Evolutionary conservation across 805 yeast genomes (phyloP), one percentile per base, ranked within the genome.

Genomic region (Lipomyces lipofer): DNA sequence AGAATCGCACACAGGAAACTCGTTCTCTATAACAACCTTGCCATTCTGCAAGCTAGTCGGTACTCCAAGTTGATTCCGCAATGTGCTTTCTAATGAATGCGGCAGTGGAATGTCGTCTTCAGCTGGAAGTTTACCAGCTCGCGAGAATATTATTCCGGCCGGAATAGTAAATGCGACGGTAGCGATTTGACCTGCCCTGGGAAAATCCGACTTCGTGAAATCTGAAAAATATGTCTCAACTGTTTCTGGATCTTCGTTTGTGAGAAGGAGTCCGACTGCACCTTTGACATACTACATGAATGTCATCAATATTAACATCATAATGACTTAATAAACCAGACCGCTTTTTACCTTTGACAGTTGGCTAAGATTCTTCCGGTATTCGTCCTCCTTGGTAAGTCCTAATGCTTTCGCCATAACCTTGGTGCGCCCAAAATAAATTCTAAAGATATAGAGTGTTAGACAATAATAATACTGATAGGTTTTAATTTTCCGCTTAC

Each of bases 81-180:
- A 72, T 38, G 96, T 88, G 66, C 90, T 88, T 73, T 94, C 99
- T 74, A 95, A 79, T 4, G 98, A 89, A 70, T 94, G 99, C 10
- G 95, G 85, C 87, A 94, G 84, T 64, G 97, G 96, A 19, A 94
- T 90, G 71, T 94, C 99, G 62, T 94, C 98, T 68, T 90, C 97
- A 22, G 70, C 73, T 28, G 96, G 78, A 48, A 91, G 75, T 73
- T 88, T 95, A 21, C 99, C 99, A 66, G 97, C 99, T 69, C 97
- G 85, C 19, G 98, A 88, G 71, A 89, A 91, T 7, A 94, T 85
- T 49, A 89, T 79, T 45, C 99, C 99, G 56, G 78, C 89, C 27
- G 99, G 98, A 52, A 94, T 78, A 4, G 82, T 79, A 73, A 94
- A 91, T 47, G 86, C 82, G 56, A 92, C 75, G 52, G 98, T 95